phyloP scores from a whole-genome alignment of 2,329 filamentous ascomycete genomes.

The Xylaria sp. region DNA sequence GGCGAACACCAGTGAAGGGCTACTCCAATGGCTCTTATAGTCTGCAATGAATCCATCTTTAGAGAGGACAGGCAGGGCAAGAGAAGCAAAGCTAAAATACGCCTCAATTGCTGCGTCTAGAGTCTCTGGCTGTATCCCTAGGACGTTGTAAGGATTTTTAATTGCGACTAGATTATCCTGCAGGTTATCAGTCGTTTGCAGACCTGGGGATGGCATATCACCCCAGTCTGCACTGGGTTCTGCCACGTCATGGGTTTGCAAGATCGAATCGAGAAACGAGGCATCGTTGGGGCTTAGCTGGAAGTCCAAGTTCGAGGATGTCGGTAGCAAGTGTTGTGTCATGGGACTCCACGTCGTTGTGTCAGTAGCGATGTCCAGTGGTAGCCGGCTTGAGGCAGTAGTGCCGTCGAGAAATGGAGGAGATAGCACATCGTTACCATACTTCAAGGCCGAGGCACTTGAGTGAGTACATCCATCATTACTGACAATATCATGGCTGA shows the following conservation, averaged over 20 bases:
- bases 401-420: not conserved
- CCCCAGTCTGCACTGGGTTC: not conserved
- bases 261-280: slow-evolving; percentile 22
- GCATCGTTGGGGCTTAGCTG: slow-evolving; percentile 4
- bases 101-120: slow-evolving; percentile 20
- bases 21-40: slow-evolving; percentile 6
- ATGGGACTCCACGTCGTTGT: not conserved
- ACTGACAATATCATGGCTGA: not conserved
- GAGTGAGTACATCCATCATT: not conserved
- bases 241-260: slow-evolving; percentile 4
- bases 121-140: not conserved
- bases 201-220: not conserved
- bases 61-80: slow-evolving; percentile 17
- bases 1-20: slow-evolving; percentile 19
- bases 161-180: not conserved
- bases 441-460: not conserved
- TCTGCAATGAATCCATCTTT: slow-evolving; percentile 22
- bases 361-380: not conserved
- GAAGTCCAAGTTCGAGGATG: slow-evolving; percentile 10
- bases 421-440: not conserved
- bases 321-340: not conserved
- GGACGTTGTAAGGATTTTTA: slow-evolving; percentile 8
- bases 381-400: not conserved
- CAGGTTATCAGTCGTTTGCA: not conserved
- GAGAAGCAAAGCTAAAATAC: slow-evolving; percentile 16